Conservation (phyloP, 2,329 filamentous ascomycete species). For the Fusarium sublunatum region DNA sequence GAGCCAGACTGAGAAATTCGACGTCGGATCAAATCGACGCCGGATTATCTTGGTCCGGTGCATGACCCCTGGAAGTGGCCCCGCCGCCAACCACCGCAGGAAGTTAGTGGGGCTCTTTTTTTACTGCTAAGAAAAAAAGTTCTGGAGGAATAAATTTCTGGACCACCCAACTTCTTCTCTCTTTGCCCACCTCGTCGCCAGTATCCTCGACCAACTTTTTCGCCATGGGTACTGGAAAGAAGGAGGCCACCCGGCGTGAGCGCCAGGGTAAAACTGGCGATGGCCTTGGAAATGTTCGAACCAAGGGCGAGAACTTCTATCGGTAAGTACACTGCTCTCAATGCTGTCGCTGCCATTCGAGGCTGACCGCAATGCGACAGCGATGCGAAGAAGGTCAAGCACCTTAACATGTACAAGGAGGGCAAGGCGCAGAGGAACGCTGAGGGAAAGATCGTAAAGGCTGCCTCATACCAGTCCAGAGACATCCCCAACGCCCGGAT, state of each 20-base stretch:
- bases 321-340: conserved; percentile 61
- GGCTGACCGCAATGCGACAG: conserved; percentile 46
- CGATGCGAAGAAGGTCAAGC: conserved; percentile 87
- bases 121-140: conserved; percentile 43
- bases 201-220: conserved; percentile 39
- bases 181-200: conserved; percentile 31
- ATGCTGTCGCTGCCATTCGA: background rate
- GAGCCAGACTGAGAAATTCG: conserved; percentile 41
- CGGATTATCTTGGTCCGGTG: conserved; percentile 43
- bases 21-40: conserved; percentile 31
- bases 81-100: conserved; percentile 42
- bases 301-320: conserved; percentile 99
- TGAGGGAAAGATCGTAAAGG: conserved; percentile 83
- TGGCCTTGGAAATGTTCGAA: conserved; percentile 90
- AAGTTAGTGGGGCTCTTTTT: conserved; percentile 41
- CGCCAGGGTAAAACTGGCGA: conserved; percentile 87
- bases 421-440: conserved; percentile 86
- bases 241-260: conserved; percentile 83
- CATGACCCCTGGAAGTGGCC: conserved; percentile 21
- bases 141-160: conserved; percentile 44
- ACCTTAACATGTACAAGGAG: conserved; percentile 90
- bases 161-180: conserved; percentile 35
- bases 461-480: conserved; percentile 84
- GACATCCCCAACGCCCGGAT: conserved; percentile 86
- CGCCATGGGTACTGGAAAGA: conserved; percentile 89